Evolutionary conservation across 2,329 filamentous ascomycete genomes (phyloP).

Genomic region (Hypoxylon sp.): DNA sequence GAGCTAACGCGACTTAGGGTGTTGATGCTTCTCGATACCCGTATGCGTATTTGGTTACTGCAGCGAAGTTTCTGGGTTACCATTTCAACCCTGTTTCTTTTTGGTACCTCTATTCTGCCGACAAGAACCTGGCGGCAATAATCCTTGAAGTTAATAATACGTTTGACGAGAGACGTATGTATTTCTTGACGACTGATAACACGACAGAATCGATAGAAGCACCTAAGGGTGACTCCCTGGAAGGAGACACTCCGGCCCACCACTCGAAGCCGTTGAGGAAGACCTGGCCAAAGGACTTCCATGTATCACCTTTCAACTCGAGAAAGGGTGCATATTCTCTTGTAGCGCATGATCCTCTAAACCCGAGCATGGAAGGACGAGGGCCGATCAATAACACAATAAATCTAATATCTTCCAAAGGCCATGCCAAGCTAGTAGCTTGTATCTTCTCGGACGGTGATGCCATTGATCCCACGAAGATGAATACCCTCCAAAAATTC

Average conservation of each 20-base stretch:
- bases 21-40: conserved; percentile 73
- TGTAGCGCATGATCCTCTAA: conserved; percentile 64
- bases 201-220: conserved; percentile 18
- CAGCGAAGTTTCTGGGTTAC: conserved; percentile 77
- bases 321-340: conserved; percentile 70
- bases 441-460: conserved; percentile 68
- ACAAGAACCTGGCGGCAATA: conserved; percentile 72
- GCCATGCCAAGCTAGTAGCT: conserved; percentile 73
- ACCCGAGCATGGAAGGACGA: conserved; percentile 56
- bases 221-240: conserved; percentile 36
- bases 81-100: conserved; percentile 84
- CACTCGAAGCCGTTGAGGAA: conserved; percentile 59
- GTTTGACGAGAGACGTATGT: conserved; percentile 79
- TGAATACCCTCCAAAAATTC: conserved; percentile 61
- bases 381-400: conserved; percentile 71
- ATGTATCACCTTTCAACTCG: conserved; percentile 82
- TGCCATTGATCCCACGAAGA: conserved; percentile 64
- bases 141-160: conserved; percentile 84
- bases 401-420: conserved; percentile 72
- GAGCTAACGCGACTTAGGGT: conserved; percentile 60
- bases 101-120: conserved; percentile 80
- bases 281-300: conserved; percentile 79
- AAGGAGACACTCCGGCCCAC: background rate
- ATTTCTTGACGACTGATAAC: conserved; percentile 67
- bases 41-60: conserved; percentile 79